Evolutionary conservation across 1,284 basidiomycete genomes (phyloP), one percentile per base, ranked within the genome.

Genomic region (Puccinia novopanici): DNA sequence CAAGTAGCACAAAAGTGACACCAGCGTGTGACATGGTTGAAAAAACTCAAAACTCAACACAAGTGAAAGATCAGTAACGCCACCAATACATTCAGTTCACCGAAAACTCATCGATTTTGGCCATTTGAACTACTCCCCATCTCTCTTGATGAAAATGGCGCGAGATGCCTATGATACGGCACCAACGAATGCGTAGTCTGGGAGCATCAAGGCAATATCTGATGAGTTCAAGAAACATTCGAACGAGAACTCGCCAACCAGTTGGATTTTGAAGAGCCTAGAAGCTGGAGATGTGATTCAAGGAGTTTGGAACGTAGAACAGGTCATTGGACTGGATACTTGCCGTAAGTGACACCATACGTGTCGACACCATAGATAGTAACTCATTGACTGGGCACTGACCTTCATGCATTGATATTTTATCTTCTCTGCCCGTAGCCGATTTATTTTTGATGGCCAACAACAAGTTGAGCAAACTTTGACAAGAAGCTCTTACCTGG

Each of bases 251-350:
- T n/a, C n/a, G n/a, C n/a, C n/a, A n/a, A n/a, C n/a, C n/a, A 73
- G 67, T 74, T 98, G 30, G 92, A n/a, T n/a, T n/a, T n/a, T n/a
- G n/a, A n/a, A n/a, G n/a, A n/a, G n/a, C n/a, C n/a, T n/a, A n/a
- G n/a, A 95, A 84, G 90, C 92, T 17, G 93, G 93, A 3, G 95
- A 98, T 85, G 89, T 94, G 2, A 94, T 98, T 55, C 93, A 96
- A 83, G 93, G 92, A n/a, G 92, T 94, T 0, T 89, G 77, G 77
- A 79, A 79, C 84, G 82, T 85, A 84, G 77, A 79, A 48, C 77
- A 79, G 34, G 77, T 79, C 37, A 42, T 79, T 79, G 77, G 77
- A 30, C 61, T 79, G 45, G 77, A 79, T 72, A 79, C 77, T 5
- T 79, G 68, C 40, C 77, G 68, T 79, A 79, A 59, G 77, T 52